Conservation (phyloP, 306 rosid species). For the Castanopsis chinensis region DNA sequence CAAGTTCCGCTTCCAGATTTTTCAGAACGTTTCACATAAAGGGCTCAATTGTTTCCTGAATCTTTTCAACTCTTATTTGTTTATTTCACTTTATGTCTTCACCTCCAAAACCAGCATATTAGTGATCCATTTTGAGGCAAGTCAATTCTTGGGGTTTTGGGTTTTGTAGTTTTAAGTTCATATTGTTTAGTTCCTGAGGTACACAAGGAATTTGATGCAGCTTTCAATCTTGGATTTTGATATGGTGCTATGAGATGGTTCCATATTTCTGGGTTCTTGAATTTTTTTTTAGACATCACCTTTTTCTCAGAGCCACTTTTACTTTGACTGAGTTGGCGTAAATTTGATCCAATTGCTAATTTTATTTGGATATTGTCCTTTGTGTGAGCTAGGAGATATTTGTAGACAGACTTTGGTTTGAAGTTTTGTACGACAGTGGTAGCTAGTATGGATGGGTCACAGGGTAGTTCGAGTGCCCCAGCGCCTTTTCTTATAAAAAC, state of each 20-base stretch:
- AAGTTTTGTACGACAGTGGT: background rate
- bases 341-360: background rate
- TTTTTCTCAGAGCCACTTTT: background rate
- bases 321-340: background rate
- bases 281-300: background rate
- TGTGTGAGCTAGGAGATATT: background rate
- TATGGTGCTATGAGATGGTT: background rate
- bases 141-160: background rate
- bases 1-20: conserved; percentile 24
- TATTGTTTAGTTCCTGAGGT: background rate
- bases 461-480: conserved; percentile 33
- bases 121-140: background rate
- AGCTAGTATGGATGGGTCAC: conserved; percentile 27
- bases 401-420: background rate
- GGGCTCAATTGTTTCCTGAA: background rate
- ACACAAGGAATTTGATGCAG: too few species aligned
- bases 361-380: background rate
- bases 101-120: background rate
- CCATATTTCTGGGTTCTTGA: conserved; percentile 6
- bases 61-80: background rate
- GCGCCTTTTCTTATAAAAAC: conserved; percentile 44
- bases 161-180: background rate
- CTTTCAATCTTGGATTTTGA: background rate
- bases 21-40: conserved; percentile 1
- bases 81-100: background rate